Base-by-base conservation (phyloP, 2,329 filamentous ascomycete genomes). In the Mycosphaerelloides madeirae region DNA sequence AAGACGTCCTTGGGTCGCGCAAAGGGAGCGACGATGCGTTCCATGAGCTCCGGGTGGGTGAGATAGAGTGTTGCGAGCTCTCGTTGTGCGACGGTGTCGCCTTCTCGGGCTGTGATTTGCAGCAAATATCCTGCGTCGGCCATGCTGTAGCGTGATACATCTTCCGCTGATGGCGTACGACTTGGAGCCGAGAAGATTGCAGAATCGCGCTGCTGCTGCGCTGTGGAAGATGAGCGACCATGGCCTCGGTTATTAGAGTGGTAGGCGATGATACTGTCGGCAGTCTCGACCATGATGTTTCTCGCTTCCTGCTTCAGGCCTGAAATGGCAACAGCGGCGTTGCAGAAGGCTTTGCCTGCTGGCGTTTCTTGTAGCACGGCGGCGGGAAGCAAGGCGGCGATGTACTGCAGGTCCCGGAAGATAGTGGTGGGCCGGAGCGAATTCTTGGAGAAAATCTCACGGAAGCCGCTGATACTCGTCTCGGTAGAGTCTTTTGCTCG, bases 51-150 rank as follows among this genome's bases (percentile, higher is more conserved):
- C 0, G 93, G 90, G 56, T 95, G 85, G 0, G 88, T 93, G 31
- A 98, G 78, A 64, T 96, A 97, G 59, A 97, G 85, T 50, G 95
- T 85, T 1, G 87, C 93, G 13, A 98, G 77, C 68, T 98, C 93
- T 39, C 93, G 83, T 69, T 97, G 90, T 4, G 91, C 90, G 11
- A 87, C 85, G 0, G 89, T 78, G 49, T 90, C 81, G 31, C 91
- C 90, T 68, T 98, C 93, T 64, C 90, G 93, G 13, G 93, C 93
- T 1, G 90, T 91, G 62, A 96, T 93, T 50, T 87, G 85, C 75
- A 87, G 88, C 82, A 97, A 93, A 55, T 79, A 81, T 2, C 86
- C 90, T 0, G 89, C 91, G 62, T 96, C 88, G 33, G 81, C 76
- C 62, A 93, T 80, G 44, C 78, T 81, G 66, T 87, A 83, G 36